These are phyloP conservation scores for Talaromyces sp. DNA, from an alignment of 2,329 filamentous ascomycete genomes.

Conservation along the genomic window DNA sequence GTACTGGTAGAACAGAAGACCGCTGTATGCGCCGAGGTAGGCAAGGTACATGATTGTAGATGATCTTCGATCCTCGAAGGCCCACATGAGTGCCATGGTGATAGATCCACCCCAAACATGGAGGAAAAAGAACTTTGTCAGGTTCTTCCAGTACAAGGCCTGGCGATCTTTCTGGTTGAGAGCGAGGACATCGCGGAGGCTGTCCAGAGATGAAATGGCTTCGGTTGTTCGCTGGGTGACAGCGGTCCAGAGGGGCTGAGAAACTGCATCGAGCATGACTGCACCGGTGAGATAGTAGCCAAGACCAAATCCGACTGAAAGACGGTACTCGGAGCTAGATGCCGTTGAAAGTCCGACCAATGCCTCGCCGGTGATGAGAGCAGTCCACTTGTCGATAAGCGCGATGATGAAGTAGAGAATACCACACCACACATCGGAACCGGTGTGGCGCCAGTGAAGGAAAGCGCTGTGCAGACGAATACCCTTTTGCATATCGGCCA, in stretches of 20 bases:
- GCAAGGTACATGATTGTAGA: conserved; percentile 6
- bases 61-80: background rate
- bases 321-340: conserved; percentile 3
- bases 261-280: conserved; percentile 1
- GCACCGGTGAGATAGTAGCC: conserved; percentile 7
- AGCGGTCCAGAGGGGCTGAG: conserved; percentile 2
- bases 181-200: background rate
- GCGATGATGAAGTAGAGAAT: conserved; percentile 7
- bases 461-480: conserved; percentile 4
- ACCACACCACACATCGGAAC: conserved; percentile 4
- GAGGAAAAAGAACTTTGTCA: conserved; percentile 7
- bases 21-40: conserved; percentile 4
- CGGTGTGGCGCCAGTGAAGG: conserved; percentile 7
- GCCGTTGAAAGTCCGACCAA: conserved; percentile 4
- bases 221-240: background rate
- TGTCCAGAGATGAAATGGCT: background rate
- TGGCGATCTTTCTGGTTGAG: background rate
- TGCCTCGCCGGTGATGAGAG: conserved; percentile 2
- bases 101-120: conserved; percentile 2
- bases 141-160: background rate
- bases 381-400: conserved; percentile 6
- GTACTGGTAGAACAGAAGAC: conserved; percentile 6
- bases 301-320: conserved; percentile 4
- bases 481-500: conserved; percentile 6
- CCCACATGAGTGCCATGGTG: background rate